Evolutionary conservation across 148 eudicot species (phyloP).

Genomic region (Rhododendron ferrugineum): DNA sequence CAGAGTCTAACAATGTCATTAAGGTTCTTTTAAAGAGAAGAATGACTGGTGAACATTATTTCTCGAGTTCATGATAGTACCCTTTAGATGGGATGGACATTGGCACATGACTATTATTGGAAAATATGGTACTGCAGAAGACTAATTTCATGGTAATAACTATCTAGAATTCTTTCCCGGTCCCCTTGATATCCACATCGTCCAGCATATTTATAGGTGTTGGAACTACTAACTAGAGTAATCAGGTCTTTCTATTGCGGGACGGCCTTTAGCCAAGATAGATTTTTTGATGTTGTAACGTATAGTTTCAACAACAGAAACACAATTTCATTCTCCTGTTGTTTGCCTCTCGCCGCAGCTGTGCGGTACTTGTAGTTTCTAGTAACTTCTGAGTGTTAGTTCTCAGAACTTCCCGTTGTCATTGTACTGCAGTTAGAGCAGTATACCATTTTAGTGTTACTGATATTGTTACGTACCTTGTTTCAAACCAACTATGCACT

Average conservation of each 20-base stretch:
- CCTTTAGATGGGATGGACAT: too few species aligned
- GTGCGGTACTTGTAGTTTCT: background rate
- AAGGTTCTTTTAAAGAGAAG: too few species aligned
- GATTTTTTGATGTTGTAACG: background rate
- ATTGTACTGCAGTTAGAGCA: background rate
- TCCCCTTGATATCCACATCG: too few species aligned
- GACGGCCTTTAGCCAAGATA: background rate
- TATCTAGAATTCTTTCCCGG: too few species aligned
- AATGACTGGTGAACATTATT: too few species aligned
- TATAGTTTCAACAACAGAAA: background rate
- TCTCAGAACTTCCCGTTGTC: background rate
- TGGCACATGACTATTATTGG: too few species aligned
- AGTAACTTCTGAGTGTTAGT: background rate
- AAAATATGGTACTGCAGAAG: too few species aligned
- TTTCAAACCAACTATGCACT: background rate
- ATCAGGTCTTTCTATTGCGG: background rate
- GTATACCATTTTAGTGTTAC: background rate
- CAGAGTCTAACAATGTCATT: too few species aligned
- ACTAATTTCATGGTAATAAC: too few species aligned
- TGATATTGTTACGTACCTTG: background rate
- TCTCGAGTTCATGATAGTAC: too few species aligned
- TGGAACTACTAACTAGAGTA: background rate
- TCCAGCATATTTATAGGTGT: too few species aligned
- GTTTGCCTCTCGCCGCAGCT: background rate
- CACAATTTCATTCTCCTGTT: background rate